Conservation (phyloP, 768 basidiomycete genomes). For the Boletus eberwhitei region DNA sequence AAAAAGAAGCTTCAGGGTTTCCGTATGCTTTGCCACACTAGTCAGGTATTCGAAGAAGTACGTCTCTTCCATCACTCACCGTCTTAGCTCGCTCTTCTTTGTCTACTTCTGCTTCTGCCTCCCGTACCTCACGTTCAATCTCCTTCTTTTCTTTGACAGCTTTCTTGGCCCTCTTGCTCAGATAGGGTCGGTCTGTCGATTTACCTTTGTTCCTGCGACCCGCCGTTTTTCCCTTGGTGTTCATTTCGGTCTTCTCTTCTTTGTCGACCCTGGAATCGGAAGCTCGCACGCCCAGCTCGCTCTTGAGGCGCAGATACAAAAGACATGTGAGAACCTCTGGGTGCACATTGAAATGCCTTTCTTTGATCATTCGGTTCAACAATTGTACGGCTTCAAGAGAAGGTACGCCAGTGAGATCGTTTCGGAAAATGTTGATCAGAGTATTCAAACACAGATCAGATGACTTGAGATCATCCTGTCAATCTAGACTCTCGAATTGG, state of each 20-base stretch:
- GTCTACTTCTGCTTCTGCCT: constrained; percentile 92
- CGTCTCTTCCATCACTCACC: constrained; percentile 46
- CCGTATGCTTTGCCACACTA: constrained; percentile 72
- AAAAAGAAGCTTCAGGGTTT: constrained; percentile 96
- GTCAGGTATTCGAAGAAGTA: constrained; percentile 15
- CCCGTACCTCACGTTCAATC: constrained; percentile 87
- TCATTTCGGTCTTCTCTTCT: constrained; percentile 35
- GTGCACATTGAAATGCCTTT: constrained; percentile 84
- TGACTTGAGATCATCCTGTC: constrained; percentile 48
- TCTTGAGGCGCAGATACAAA: constrained; percentile 80
- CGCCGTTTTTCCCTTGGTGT: constrained; percentile 39
- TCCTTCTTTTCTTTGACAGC: constrained; percentile 82
- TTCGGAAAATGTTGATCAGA: constrained; percentile 76
- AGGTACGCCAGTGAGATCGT: constrained; percentile 73
- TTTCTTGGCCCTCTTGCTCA: constrained; percentile 92
- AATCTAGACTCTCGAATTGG: constrained; percentile 5
- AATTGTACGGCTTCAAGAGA: constrained; percentile 89
- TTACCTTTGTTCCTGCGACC: constrained; percentile 52
- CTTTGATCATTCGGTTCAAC: constrained; percentile 94
- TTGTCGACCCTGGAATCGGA: constrained; percentile 68
- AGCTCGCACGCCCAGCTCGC: constrained; percentile 77
- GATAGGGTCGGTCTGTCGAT: constrained; percentile 60
- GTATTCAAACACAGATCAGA: constrained; percentile 84
- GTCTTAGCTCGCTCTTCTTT: constrained; percentile 81
- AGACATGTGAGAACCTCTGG: constrained; percentile 86